Conservation (phyloP, 2,329 filamentous ascomycete genomes). For the Amauroascus verrucosus region DNA sequence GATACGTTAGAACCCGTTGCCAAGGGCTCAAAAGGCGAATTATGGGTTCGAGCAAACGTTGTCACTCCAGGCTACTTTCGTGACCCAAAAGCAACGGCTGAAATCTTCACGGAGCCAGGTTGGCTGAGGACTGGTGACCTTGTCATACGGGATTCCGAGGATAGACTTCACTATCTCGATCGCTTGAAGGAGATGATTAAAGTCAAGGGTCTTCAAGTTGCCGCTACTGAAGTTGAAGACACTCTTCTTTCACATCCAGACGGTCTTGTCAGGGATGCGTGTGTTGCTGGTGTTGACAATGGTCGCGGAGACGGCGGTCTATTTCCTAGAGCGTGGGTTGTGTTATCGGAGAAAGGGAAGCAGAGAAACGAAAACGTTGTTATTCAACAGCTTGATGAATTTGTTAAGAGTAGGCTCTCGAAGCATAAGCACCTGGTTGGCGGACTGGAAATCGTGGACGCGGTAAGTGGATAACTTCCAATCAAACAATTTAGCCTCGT, state of each 20-base stretch:
- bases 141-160: slow-evolving; percentile 12
- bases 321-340: slow-evolving; percentile 14
- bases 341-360: slow-evolving; percentile 10
- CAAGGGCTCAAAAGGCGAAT: slow-evolving; percentile 32
- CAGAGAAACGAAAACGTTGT: neutral
- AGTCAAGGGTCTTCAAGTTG: slow-evolving; percentile 50
- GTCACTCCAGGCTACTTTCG: slow-evolving; percentile 37
- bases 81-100: slow-evolving; percentile 31
- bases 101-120: slow-evolving; percentile 30
- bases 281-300: slow-evolving; percentile 14
- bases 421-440: slow-evolving; percentile 15
- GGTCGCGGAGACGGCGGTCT: slow-evolving; percentile 13
- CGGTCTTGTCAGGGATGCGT: slow-evolving; percentile 11
- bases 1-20: slow-evolving; percentile 29
- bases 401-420: slow-evolving; percentile 12
- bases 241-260: slow-evolving; percentile 47
- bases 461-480: slow-evolving; percentile 4
- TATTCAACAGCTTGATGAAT: slow-evolving; percentile 12
- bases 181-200: slow-evolving; percentile 61
- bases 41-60: slow-evolving; percentile 39
- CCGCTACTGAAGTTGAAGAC: slow-evolving; percentile 55
- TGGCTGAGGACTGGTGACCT: slow-evolving; percentile 41
- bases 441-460: slow-evolving; percentile 12
- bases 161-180: slow-evolving; percentile 46
- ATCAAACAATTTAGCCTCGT: neutral